Evolutionary conservation across 352 stramenopile species (phyloP).

Genomic region (Pythium scleroteichum): DNA sequence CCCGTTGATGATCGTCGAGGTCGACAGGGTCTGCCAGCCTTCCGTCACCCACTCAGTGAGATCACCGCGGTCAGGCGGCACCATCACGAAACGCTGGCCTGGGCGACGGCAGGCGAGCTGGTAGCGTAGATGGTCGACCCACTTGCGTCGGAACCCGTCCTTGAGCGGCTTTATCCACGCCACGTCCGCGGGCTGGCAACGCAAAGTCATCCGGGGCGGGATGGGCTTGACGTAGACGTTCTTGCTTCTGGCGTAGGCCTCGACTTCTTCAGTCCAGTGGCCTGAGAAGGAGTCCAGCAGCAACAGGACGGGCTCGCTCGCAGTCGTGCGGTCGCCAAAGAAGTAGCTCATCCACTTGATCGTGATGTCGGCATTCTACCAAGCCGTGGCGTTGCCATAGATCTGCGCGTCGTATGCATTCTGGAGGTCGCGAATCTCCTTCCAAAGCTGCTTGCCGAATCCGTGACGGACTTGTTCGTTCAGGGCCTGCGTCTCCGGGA

Average conservation of each 20-base stretch:
- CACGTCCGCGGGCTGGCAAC: conserved; percentile 26
- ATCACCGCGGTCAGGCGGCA: conserved; percentile 6
- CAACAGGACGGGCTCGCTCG: conserved; percentile 26
- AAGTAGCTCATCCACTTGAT: conserved; percentile 31
- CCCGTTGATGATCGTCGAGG: conserved; percentile 2
- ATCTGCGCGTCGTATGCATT: conserved; percentile 9
- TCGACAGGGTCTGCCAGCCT: background rate
- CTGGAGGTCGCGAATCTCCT: conserved; percentile 8
- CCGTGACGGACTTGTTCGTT: conserved; percentile 23
- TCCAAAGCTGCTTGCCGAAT: conserved; percentile 17
- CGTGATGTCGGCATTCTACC: conserved; percentile 26
- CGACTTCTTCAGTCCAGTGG: conserved; percentile 30
- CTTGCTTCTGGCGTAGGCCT: background rate
- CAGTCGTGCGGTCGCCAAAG: conserved; percentile 18
- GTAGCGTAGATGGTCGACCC: conserved; percentile 13
- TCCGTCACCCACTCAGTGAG: conserved; percentile 5
- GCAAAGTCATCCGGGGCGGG: conserved; percentile 16
- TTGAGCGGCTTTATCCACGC: conserved; percentile 29
- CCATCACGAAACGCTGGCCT: conserved; percentile 4
- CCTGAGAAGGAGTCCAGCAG: conserved; percentile 32
- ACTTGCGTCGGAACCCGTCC: conserved; percentile 3
- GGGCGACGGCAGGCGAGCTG: conserved; percentile 7
- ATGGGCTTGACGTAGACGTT: conserved; percentile 7
- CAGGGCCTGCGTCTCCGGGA: background rate
- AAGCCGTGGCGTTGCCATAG: conserved; percentile 25